These are phyloP conservation scores for Amaranthus hypochondriacus DNA, from an alignment of 148 eudicot genomes.

Conservation along the genomic window DNA sequence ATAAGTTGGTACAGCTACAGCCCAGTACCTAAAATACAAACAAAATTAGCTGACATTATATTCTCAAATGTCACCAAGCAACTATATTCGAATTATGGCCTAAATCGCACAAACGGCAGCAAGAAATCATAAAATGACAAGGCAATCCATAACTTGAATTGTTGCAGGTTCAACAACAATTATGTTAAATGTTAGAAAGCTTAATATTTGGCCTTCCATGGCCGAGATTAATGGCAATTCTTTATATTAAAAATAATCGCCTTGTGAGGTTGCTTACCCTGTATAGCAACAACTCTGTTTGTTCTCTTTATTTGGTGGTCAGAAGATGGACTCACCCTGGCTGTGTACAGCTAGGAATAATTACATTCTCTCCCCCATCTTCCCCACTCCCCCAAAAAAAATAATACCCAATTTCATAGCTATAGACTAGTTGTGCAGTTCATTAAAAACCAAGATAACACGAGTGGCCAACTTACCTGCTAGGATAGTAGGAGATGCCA, in stretches of 20 bases:
- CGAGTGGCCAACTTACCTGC: slow-evolving; percentile 44
- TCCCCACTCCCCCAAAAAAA: neutral
- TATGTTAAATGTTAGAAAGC: no score
- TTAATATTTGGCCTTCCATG: no score
- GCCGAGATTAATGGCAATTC: no score
- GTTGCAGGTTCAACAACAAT: no score
- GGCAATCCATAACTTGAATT: neutral
- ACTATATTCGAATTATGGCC: neutral
- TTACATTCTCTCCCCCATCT: no score
- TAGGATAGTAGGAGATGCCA: slow-evolving; percentile 83
- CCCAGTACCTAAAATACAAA: slow-evolving; percentile 69
- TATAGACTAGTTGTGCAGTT: neutral
- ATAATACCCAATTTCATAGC: no score
- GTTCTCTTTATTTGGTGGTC: neutral
- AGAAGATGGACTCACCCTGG: neutral
- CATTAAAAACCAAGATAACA: neutral
- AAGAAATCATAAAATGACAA: neutral
- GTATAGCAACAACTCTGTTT: no score
- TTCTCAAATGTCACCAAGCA: neutral
- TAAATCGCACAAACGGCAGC: neutral
- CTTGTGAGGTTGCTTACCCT: no score
- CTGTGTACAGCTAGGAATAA: no score
- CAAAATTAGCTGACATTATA: neutral
- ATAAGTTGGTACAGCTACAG: slow-evolving; percentile 73
- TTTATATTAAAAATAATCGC: no score